phyloP scores from a whole-genome alignment of 1,284 basidiomycete genomes.

The Fomitopsis palustris region DNA sequence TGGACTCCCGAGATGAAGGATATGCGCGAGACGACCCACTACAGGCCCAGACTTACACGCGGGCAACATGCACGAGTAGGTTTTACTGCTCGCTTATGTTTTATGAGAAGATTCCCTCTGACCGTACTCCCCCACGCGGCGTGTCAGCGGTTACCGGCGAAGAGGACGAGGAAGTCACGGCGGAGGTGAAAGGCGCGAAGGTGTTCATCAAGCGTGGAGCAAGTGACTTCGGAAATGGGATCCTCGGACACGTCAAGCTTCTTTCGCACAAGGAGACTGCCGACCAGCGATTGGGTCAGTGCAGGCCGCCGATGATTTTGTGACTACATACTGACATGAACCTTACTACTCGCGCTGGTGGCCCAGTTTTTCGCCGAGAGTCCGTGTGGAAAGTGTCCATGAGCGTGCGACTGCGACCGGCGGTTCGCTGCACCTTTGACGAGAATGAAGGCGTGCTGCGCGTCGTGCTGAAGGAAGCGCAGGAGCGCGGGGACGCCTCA shows the following conservation, averaged over 20 bases:
- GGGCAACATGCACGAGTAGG: constrained; percentile 1
- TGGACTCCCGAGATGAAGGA: background rate
- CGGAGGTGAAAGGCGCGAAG: constrained; percentile 57
- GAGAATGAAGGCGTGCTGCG: constrained; percentile 51
- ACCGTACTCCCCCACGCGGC: background rate
- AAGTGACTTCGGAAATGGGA: constrained; percentile 54
- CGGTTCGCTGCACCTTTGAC: constrained; percentile 55
- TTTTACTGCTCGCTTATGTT: background rate
- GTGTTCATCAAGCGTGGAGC: constrained; percentile 58
- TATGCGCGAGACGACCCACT: background rate
- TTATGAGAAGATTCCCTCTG: background rate
- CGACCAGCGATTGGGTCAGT: constrained; percentile 45
- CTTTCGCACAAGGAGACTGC: constrained; percentile 40
- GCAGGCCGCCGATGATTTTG: background rate
- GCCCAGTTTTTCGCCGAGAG: constrained; percentile 61
- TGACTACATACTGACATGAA: background rate
- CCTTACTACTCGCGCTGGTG: background rate
- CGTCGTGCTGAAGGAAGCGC: constrained; percentile 49
- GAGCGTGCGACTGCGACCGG: constrained; percentile 51
- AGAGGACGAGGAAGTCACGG: constrained; percentile 51
- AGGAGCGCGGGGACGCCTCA: constrained; percentile 20
- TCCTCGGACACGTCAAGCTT: constrained; percentile 58
- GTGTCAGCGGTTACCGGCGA: constrained; percentile 53
- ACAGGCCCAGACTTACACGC: constrained; percentile 1
- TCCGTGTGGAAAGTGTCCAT: constrained; percentile 64